Conservation (phyloP, 73 alveolate genomes). For the Paramecium bursaria region DNA sequence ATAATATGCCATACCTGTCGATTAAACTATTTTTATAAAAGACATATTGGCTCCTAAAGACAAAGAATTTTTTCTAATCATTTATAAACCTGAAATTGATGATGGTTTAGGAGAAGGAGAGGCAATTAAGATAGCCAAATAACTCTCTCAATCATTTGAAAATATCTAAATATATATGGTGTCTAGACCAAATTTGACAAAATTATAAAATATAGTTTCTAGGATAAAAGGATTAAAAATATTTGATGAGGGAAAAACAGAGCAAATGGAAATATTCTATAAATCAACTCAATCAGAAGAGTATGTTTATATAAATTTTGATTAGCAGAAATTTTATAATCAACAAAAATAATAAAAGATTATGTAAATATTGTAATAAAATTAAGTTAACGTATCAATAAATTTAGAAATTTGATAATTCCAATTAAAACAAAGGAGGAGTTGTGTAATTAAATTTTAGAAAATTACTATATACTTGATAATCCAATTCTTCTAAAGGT, state of each 20-base stretch:
- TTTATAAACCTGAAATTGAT: conserved; percentile 38
- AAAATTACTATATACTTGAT: conserved; percentile 17
- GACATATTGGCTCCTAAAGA: conserved; percentile 22
- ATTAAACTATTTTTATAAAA: neutral
- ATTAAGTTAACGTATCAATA: neutral
- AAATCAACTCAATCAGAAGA: conserved; percentile 51
- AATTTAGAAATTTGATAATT: conserved; percentile 1
- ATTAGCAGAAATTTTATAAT: conserved; percentile 12
- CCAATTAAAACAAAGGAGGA: conserved; percentile 19
- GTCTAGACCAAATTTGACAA: conserved; percentile 2
- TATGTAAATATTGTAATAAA: neutral
- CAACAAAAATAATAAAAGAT: neutral
- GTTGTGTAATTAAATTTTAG: neutral
- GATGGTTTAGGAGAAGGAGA: conserved; percentile 48
- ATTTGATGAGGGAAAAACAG: conserved; percentile 3
- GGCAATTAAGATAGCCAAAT: conserved; percentile 18
- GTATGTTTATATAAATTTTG: conserved; percentile 50
- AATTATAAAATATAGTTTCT: neutral
- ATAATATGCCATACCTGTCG: too few species aligned
- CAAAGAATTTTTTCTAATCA: conserved; percentile 21
- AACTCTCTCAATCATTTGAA: neutral
- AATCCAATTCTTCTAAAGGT: conserved; percentile 16
- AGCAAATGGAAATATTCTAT: conserved; percentile 25
- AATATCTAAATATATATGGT: neutral
- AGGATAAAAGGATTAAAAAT: neutral